These are phyloP conservation scores for Nyssa sinensis DNA, from an alignment of 148 eudicot genomes.

Conservation along the genomic window DNA sequence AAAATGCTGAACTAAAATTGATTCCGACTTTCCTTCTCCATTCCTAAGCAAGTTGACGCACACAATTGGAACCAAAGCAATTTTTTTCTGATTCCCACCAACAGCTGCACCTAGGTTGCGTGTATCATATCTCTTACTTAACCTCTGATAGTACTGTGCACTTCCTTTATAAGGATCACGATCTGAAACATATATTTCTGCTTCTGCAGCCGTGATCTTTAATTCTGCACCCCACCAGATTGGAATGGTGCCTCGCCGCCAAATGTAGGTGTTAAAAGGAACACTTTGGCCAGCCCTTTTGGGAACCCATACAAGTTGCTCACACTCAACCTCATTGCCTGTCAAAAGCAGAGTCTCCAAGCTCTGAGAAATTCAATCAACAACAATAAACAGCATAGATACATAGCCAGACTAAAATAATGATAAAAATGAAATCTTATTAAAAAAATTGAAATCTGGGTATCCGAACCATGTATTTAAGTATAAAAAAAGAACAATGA, in stretches of 20 bases:
- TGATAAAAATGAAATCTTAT: not conserved
- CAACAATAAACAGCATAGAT: slow-evolving; percentile 15
- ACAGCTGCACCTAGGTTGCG: slow-evolving; percentile 48
- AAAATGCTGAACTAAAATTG: slow-evolving; percentile 84
- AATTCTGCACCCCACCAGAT: slow-evolving; percentile 99
- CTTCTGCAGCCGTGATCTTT: slow-evolving; percentile 91
- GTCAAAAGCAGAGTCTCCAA: slow-evolving; percentile 22
- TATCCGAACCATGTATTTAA: too few species aligned
- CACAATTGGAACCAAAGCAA: slow-evolving; percentile 72
- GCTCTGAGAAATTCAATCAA: slow-evolving; percentile 1
- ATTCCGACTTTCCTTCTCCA: slow-evolving; percentile 92
- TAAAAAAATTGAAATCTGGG: too few species aligned
- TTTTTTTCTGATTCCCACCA: slow-evolving; percentile 64
- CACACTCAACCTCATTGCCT: slow-evolving; percentile 99
- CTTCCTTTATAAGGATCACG: slow-evolving; percentile 94
- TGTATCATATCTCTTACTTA: slow-evolving; percentile 81
- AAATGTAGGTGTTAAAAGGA: slow-evolving; percentile 89
- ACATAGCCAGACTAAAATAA: not conserved
- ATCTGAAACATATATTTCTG: slow-evolving; percentile 91
- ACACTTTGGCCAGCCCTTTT: slow-evolving; percentile 71
- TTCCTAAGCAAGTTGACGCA: slow-evolving; percentile 85
- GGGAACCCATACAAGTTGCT: slow-evolving; percentile 97
- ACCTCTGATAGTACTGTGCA: slow-evolving; percentile 79
- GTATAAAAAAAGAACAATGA: too few species aligned
- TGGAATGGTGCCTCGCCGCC: slow-evolving; percentile 96